Percentiles rank a stretch among this genome's conserved stretches.
Conservation (phyloP, 208 protist genomes). For the Crithidia mellificae region DNA sequence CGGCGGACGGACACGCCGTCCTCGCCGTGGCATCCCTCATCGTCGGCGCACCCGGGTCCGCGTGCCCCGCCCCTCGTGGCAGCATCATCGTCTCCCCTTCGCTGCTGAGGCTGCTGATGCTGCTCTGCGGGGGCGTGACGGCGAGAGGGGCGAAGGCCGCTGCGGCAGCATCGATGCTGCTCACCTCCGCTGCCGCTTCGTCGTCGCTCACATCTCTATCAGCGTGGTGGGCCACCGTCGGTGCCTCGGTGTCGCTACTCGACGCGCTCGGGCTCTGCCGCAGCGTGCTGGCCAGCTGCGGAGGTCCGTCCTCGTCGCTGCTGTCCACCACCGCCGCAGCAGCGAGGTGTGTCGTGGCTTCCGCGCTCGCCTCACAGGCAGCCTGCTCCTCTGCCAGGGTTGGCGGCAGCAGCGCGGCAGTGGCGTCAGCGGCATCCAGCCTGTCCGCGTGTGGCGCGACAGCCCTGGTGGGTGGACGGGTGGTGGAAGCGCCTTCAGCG, state of each 20-base stretch:
- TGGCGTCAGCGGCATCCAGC: too few species aligned
- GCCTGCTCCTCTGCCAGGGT: background rate
- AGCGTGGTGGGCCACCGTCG: background rate
- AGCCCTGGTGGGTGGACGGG: too few species aligned
- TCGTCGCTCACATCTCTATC: too few species aligned
- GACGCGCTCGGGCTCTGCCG: constrained; percentile 3
- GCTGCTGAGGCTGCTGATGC: background rate
- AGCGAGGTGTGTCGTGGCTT: too few species aligned
- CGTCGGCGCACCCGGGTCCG: background rate
- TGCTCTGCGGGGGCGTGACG: background rate
- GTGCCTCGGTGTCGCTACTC: background rate
- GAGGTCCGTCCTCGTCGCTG: constrained; percentile 7
- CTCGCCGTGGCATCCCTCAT: background rate
- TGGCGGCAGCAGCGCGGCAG: background rate
- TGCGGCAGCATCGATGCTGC: background rate
- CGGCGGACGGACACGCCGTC: background rate
- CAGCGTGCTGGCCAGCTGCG: constrained; percentile 10
- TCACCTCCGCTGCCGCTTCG: too few species aligned
- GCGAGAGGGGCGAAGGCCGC: constrained; percentile 3
- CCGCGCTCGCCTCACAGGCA: background rate
- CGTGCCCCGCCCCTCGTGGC: background rate
- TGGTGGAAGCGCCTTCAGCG: background rate
- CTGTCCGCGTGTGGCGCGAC: too few species aligned
- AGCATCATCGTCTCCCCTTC: background rate
- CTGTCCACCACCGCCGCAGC: too few species aligned